Evolutionary conservation across 805 yeast genomes (phyloP), one percentile per base, ranked within the genome.

Genomic region (Lipomyces sp.): DNA sequence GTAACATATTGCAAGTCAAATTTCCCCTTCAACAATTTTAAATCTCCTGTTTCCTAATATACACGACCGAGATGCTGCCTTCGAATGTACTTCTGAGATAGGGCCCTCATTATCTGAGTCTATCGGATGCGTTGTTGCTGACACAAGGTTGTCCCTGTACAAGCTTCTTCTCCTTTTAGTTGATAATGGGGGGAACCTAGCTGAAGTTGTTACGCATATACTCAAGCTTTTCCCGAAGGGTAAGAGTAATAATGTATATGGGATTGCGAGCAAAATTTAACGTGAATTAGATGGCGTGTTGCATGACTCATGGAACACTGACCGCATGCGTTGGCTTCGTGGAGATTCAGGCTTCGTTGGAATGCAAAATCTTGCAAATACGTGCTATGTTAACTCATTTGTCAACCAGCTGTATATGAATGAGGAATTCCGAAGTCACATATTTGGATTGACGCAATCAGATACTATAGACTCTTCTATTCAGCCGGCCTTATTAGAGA

Each of bases 361-460:
- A 3, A 18, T 67, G 30, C 65, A 67, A 35, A 67, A 67, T 56
- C 42, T 67, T 54, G 59, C 71, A 5, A 67, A 67, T 34, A 67
- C 71, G 4, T 67, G 71, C 64, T 67, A 67, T 54, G 34, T 67
- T 3, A 67, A 67, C 42, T 67, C 71, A 11, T 60, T 67, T 24
- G 42, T 59, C 6, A 67, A 56, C 55, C 71, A 67, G 54, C 66
- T 67, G 5, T 67, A 59, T 34, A 67, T 67, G 71, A 67, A 67
- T 51, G 18, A 42, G n/a, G 59, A 50, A 29, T 67, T 67, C 45
- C 68, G 71, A 4, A 24, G 32, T 3, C 18, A 33, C 29, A 54
- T 67, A 4, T 67, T 65, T 54, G 55, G 60, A 30, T 42, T 67
- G 11, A 39, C 42, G 10, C 48, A 29, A 30, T 60, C 53, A 24